These are phyloP conservation scores for Penicillium tannophilum DNA, from an alignment of 495 filamentous ascomycete species.

Conservation along the genomic window DNA sequence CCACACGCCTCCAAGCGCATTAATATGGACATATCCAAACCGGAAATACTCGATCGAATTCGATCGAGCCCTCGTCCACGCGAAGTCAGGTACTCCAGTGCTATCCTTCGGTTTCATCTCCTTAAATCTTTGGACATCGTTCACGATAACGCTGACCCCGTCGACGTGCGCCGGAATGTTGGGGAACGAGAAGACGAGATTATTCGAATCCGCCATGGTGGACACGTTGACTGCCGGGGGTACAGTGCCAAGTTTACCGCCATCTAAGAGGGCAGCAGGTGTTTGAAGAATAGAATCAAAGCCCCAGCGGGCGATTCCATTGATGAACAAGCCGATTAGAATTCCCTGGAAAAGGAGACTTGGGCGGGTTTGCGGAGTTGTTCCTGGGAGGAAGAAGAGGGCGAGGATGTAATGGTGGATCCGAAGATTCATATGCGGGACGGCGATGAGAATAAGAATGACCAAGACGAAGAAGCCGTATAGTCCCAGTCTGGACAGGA, in stretches of 20 bases:
- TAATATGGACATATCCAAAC: constrained; percentile 68
- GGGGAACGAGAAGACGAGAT: constrained; percentile 52
- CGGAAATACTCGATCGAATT: constrained; percentile 72
- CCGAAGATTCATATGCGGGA: constrained; percentile 61
- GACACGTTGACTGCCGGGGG: constrained; percentile 47
- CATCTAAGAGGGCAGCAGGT: constrained; percentile 51
- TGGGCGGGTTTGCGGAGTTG: constrained; percentile 58
- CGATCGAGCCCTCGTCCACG: constrained; percentile 44
- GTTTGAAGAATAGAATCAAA: constrained; percentile 65
- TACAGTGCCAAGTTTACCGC: constrained; percentile 47
- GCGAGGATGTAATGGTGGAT: constrained; percentile 69
- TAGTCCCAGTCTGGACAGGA: constrained; percentile 64
- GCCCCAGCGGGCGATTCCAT: constrained; percentile 67
- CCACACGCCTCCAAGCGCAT: constrained; percentile 53
- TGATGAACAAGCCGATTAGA: constrained; percentile 65
- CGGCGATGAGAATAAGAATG: constrained; percentile 50
- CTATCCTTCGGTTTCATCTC: constrained; percentile 43
- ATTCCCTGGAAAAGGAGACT: constrained; percentile 61
- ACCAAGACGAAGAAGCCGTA: constrained; percentile 55
- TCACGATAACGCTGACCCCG: constrained; percentile 59
- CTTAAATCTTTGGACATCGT: constrained; percentile 58
- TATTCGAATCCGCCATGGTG: constrained; percentile 32
- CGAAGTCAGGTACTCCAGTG: constrained; percentile 43
- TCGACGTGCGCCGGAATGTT: constrained; percentile 43
- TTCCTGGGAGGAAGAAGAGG: constrained; percentile 59